Evolutionary conservation across 2,329 filamentous ascomycete species (phyloP), one percentile per base, ranked within the genome.

Genomic region (Rachicladosporium sp.): DNA sequence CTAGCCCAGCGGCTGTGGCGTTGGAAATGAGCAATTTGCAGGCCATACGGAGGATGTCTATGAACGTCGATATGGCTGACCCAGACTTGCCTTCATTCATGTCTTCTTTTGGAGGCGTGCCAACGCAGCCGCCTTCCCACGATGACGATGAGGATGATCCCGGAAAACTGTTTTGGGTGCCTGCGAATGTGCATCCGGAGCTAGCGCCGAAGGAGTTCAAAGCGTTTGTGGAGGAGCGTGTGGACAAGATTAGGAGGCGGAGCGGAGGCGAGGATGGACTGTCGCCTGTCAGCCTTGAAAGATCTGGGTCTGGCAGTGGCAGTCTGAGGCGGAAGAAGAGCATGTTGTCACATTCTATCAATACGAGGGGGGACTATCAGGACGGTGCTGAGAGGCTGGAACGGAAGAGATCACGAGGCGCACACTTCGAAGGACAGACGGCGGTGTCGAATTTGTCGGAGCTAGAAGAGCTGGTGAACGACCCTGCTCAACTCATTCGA

Each of bases 191-290:
- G 21, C 91, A 98, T 53, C 91, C 91, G 1, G 91, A 98, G 61
- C 69, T 98, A 36, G 91, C 91, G 2, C 91, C 91, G 1, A 87
- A 83, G 55, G 91, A 95, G 51, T 98, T 96, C 69, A 95, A 93
- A 62, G 89, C 82, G 1, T 98, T 96, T 50, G 73, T 98, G 2
- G 89, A 98, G 54, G 93, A 88, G 46, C 80, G 88, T 55, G 85
- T 95, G 9, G 83, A 94, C 50, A 81, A 84, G 29, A 93, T 96
- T 51, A 80, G 86, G 58, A 73, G 88, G 49, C 76, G 84, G 51
- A 93, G 88, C 1, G 80, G 81, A 15, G 86, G 62, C 33, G 52
- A 59, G 80, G 49, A 80, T 71, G 46, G 70, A 30, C 64, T 87
- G 35, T 75, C 77, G 23, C 63, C 72, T 4, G 72, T 80, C 46